A percentile compares a stretch with the other conserved stretches of the same genome.
Conservation (phyloP, 176 grass and related monocot species). For the Raddia distichophylla region DNA sequence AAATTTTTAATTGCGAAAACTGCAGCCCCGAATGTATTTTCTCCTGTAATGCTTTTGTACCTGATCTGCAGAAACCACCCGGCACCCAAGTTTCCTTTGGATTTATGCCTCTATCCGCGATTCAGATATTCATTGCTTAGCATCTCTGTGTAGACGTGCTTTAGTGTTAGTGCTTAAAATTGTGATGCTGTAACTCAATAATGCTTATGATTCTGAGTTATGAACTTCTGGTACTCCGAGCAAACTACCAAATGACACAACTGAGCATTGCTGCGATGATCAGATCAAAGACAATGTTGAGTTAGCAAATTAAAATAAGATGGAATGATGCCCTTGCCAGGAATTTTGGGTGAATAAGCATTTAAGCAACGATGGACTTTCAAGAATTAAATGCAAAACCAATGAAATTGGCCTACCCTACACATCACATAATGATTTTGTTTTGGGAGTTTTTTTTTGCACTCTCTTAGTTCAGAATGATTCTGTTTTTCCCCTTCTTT, state of each 20-base stretch:
- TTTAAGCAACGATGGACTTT: background rate
- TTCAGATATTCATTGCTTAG: background rate
- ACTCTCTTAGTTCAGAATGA: background rate
- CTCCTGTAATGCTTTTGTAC: background rate
- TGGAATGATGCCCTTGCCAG: background rate
- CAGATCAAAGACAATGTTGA: background rate
- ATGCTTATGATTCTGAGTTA: background rate
- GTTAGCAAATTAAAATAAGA: background rate
- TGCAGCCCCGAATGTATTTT: background rate
- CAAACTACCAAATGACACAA: background rate
- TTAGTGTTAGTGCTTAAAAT: background rate
- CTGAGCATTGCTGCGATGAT: background rate
- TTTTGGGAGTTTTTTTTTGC: background rate
- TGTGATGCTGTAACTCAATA: background rate
- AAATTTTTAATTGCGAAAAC: constrained; percentile 6
- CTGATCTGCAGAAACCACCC: background rate
- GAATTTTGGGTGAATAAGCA: background rate
- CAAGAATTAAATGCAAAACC: background rate
- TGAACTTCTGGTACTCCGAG: background rate
- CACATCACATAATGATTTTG: background rate
- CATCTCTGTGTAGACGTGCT: background rate
- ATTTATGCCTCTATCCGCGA: background rate
- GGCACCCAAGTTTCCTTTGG: background rate
- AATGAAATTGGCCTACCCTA: background rate
- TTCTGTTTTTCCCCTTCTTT: background rate